Evolutionary conservation across 257 asterid species (phyloP), one percentile per base, ranked within the genome.

Genomic region (Prunella vulgaris): DNA sequence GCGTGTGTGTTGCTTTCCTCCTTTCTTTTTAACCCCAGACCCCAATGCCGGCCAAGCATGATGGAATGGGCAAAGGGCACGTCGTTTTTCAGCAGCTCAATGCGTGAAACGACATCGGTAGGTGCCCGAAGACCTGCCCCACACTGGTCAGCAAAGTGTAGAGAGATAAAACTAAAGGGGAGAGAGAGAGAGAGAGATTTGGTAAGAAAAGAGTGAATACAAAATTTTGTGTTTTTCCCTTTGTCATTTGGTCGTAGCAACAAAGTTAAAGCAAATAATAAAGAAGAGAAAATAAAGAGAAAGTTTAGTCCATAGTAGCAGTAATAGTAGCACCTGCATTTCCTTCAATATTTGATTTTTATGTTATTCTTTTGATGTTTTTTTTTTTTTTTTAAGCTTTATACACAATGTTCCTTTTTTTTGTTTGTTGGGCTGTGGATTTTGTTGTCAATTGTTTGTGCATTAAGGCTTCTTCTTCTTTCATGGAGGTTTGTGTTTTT

Each of bases 31-130:
- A 40, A 44, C 51, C 71, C 84, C 81, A 74, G 78, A 72, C 79
- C 82, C 77, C 81, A 75, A 81, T 77, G 79, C 77, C 69, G 80
- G 76, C 74, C 91, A 83, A 64, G 69, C 79, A 64, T 65, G 75
- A 66, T 33, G 69, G 69, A 59, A 49, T 48, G 80, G 80, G 78
- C 76, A 77, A 46, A 56, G 72, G 84, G 86, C 80, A 71, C 48
- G 91, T 76, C 86, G 86, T 80, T 91, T 87, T 77, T 38, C 33
- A 15, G 12, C 18, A 38, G 48, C 40, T 56, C 27, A 40, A 59
- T 4, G 56, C 73, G 27, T 73, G 72, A 87, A 84, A 85, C 86
- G 86, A 89, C 88, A 7, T 33, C 72, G 78, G 32, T 70, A 22
- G 77, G 61, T 83, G 83, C 79, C 84, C 80, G 60, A 76, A 60